These are phyloP conservation scores for Lactuca saligna DNA, from an alignment of 129 eudicot genomes.

Conservation along the genomic window DNA sequence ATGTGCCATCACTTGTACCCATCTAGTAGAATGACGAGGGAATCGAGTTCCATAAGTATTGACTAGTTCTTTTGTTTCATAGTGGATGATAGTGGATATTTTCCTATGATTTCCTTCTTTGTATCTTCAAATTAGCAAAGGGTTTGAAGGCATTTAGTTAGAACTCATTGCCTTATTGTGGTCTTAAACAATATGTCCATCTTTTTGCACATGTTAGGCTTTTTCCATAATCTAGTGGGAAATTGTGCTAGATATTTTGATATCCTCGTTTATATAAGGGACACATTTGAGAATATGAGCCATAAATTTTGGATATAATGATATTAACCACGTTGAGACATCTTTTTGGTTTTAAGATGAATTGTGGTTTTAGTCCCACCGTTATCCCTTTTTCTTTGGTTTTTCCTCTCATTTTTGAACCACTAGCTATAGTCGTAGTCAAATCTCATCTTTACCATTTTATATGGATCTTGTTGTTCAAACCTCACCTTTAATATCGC, in stretches of 20 bases:
- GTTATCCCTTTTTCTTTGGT: background rate
- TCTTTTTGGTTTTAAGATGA: slow-evolving; percentile 6
- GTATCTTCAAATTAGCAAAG: background rate
- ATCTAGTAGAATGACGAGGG: slow-evolving; percentile 2
- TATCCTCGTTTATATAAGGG: slow-evolving; percentile 1
- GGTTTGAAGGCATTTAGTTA: slow-evolving; percentile 6
- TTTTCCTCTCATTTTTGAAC: background rate
- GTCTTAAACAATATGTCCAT: background rate
- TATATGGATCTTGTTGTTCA: background rate
- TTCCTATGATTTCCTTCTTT: background rate
- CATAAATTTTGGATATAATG: slow-evolving; percentile 2
- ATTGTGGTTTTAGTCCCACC: slow-evolving; percentile 13
- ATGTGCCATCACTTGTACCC: background rate
- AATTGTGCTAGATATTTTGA: slow-evolving; percentile 7
- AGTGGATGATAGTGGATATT: background rate
- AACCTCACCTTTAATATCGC: background rate
- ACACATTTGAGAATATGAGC: slow-evolving; percentile 2
- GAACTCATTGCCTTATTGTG: slow-evolving; percentile 15
- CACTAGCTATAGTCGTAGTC: background rate
- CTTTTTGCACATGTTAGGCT: background rate
- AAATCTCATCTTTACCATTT: background rate
- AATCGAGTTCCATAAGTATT: background rate
- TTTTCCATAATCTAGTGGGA: background rate
- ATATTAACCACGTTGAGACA: slow-evolving; percentile 2
- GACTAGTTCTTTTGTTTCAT: background rate